phyloP scores from a whole-genome alignment of 306 rosid genomes.

The apple (Malus domestica) region DNA sequence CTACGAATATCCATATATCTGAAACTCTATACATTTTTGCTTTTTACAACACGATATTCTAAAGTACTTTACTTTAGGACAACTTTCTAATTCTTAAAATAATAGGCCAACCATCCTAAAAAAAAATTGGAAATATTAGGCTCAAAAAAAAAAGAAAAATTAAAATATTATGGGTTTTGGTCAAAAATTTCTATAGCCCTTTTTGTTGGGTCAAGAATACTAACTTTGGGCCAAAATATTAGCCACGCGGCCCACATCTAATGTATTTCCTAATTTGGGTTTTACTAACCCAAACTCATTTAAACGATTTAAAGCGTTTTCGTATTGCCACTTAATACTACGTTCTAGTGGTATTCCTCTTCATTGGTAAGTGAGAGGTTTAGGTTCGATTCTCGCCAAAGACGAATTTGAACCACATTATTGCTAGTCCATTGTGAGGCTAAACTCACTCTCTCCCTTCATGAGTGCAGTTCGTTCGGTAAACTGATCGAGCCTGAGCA shows the following conservation, averaged over 20 bases:
- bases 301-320: not conserved
- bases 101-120: not conserved
- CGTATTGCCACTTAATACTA: no score
- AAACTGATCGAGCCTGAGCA: not conserved
- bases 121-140: no score
- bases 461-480: conserved; percentile 42
- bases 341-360: no score
- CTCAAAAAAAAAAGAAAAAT: no score
- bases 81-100: not conserved
- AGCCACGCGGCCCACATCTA: not conserved
- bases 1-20: no score
- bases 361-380: no score
- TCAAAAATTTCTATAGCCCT: not conserved
- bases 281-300: not conserved
- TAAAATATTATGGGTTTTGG: not conserved
- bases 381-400: no score
- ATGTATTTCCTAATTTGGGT: not conserved
- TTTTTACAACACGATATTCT: no score
- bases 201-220: not conserved
- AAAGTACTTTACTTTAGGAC: not conserved
- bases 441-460: conserved; percentile 16
- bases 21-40: no score
- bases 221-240: not conserved
- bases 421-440: no score
- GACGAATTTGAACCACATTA: no score